Conservation (phyloP, 2,329 filamentous ascomycete species). For the Colletotrichum sublineola region DNA sequence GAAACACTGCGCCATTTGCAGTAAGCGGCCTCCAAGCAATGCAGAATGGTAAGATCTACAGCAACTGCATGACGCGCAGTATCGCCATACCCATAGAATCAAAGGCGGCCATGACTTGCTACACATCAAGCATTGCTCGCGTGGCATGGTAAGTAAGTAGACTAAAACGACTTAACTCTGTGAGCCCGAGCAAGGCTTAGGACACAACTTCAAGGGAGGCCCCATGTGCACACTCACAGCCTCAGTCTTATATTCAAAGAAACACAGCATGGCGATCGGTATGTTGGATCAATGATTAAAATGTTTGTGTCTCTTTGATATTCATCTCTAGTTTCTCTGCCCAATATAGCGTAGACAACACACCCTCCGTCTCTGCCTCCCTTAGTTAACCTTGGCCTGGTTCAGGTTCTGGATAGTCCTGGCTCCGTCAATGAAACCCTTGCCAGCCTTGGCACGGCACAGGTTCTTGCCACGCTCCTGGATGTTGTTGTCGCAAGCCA, state of each 20-base stretch:
- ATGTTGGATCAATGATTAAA: background rate
- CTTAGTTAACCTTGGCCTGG: conserved; percentile 48
- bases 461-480: conserved; percentile 48
- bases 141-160: background rate
- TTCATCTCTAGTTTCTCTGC: too few species aligned
- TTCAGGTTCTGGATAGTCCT: conserved; percentile 45
- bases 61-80: too few species aligned
- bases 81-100: too few species aligned
- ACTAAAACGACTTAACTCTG: background rate
- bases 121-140: background rate
- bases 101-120: background rate
- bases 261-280: too few species aligned
- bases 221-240: too few species aligned
- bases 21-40: background rate
- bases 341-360: background rate
- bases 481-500: conserved; percentile 46
- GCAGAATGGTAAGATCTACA: background rate
- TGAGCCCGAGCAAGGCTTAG: too few species aligned
- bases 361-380: background rate
- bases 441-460: conserved; percentile 47
- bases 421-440: conserved; percentile 48
- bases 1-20: background rate
- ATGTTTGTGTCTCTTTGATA: background rate
- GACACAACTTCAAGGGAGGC: too few species aligned
- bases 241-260: too few species aligned